Conservation (phyloP, 768 basidiomycete genomes). For the Harrya chromipes region DNA sequence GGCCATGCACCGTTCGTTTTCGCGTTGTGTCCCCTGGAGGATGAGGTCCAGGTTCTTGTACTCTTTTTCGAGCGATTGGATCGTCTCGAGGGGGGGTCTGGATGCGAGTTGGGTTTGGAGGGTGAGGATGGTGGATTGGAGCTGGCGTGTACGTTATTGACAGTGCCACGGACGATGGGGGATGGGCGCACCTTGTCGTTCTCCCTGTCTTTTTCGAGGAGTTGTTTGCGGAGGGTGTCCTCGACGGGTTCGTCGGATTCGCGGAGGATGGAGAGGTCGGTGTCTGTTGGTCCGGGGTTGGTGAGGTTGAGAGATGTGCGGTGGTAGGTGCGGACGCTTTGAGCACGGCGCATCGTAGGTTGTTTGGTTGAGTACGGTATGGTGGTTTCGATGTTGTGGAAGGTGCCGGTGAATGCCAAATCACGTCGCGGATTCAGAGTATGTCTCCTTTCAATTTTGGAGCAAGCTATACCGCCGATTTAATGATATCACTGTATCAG, state of each 20-base stretch:
- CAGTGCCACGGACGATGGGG: not conserved
- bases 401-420: too few relatives aligned
- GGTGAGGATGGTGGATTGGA: slow-evolving; percentile 57
- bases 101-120: slow-evolving; percentile 65
- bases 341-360: slow-evolving; percentile 51
- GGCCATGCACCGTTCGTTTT: slow-evolving; percentile 83
- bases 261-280: slow-evolving; percentile 59
- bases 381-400: too few relatives aligned
- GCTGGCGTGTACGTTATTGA: too few relatives aligned
- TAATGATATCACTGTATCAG: too few relatives aligned
- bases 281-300: slow-evolving; percentile 12
- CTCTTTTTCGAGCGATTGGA: slow-evolving; percentile 69
- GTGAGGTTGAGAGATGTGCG: slow-evolving; percentile 45
- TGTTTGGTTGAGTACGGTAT: too few relatives aligned
- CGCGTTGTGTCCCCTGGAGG: slow-evolving; percentile 75
- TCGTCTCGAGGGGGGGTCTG: slow-evolving; percentile 63
- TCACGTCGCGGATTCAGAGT: too few relatives aligned
- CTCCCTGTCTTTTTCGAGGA: slow-evolving; percentile 67
- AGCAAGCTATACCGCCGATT: too few relatives aligned
- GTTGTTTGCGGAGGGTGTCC: slow-evolving; percentile 58
- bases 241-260: slow-evolving; percentile 59
- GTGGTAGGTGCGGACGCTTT: slow-evolving; percentile 56
- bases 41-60: slow-evolving; percentile 73
- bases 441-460: too few relatives aligned
- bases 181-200: slow-evolving; percentile 54